Conservation (phyloP, 2,329 filamentous ascomycete genomes). For the Exophiala dermatitidis region DNA sequence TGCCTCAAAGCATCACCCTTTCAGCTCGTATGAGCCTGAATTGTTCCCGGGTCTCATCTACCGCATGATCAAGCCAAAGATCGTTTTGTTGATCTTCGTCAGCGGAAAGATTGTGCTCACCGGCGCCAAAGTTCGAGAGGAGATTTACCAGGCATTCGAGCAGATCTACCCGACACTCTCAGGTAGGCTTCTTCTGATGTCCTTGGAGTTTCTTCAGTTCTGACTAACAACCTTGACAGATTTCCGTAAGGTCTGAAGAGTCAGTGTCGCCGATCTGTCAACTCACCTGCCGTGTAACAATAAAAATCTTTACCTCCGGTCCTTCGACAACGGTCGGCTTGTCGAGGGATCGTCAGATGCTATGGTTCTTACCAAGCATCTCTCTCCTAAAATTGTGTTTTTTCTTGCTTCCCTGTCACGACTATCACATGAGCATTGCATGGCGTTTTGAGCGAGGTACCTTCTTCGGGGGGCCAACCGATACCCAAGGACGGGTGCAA, state of each 20-base stretch:
- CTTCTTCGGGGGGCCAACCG: conserved; percentile 14
- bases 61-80: conserved; percentile 99
- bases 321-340: conserved; percentile 13
- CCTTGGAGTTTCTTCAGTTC: background rate
- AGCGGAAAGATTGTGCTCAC: conserved; percentile 97
- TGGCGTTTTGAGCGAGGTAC: conserved; percentile 25
- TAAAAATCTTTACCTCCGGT: conserved; percentile 3
- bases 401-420: conserved; percentile 16
- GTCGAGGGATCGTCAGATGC: conserved; percentile 8
- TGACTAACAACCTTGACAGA: conserved; percentile 39
- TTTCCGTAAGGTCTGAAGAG: conserved; percentile 54
- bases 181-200: conserved; percentile 48
- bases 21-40: conserved; percentile 97
- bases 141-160: conserved; percentile 95
- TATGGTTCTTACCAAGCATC: conserved; percentile 4
- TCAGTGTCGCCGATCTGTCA: conserved; percentile 10
- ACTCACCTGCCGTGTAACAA: conserved; percentile 20
- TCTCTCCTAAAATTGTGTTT: conserved; percentile 14
- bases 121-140: conserved; percentile 93
- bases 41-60: conserved; percentile 99
- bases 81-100: conserved; percentile 95
- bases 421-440: conserved; percentile 27
- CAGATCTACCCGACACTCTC: conserved; percentile 95
- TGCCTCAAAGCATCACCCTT: conserved; percentile 96
- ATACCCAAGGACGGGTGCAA: conserved; percentile 17